Conservation (phyloP, 305 asterid genomes). For the Fraxinus latifolia region DNA sequence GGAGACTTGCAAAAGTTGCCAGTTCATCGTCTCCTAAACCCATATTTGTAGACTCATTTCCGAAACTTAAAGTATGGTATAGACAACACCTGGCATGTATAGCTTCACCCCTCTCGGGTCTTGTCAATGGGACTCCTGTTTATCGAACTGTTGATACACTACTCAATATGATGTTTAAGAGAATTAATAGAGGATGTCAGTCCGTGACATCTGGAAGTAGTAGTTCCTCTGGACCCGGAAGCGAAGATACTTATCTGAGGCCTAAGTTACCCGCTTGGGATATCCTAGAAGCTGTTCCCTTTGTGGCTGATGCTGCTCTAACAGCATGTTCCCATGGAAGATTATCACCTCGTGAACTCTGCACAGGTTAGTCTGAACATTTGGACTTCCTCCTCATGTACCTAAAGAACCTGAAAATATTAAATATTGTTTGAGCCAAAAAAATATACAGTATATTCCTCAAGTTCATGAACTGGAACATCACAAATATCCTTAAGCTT, state of each 20-base stretch:
- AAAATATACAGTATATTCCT: not conserved
- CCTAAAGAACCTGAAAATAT: not conserved
- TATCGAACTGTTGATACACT: conserved; percentile 73
- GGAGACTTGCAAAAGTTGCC: conserved; percentile 77
- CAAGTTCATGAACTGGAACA: not conserved
- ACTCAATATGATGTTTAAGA: conserved; percentile 85
- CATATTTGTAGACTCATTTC: conserved; percentile 91
- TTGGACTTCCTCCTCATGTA: not conserved
- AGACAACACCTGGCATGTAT: conserved; percentile 93
- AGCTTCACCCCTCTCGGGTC: conserved; percentile 93
- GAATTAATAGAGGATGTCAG: conserved; percentile 60
- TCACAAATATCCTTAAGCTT: conserved; percentile 1
- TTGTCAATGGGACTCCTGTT: conserved; percentile 75
- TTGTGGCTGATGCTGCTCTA: conserved; percentile 94
- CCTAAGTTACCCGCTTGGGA: conserved; percentile 97
- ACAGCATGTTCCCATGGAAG: conserved; percentile 90
- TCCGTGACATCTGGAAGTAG: conserved; percentile 80
- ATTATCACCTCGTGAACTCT: conserved; percentile 91
- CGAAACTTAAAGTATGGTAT: conserved; percentile 92
- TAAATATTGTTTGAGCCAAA: not conserved
- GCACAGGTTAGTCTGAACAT: conserved; percentile 64
- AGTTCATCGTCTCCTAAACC: conserved; percentile 68
- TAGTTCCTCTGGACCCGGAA: conserved; percentile 68
- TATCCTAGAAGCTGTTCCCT: conserved; percentile 95
- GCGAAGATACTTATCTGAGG: conserved; percentile 60